Conservation (phyloP, 805 yeast species). For the Candida ficus region DNA sequence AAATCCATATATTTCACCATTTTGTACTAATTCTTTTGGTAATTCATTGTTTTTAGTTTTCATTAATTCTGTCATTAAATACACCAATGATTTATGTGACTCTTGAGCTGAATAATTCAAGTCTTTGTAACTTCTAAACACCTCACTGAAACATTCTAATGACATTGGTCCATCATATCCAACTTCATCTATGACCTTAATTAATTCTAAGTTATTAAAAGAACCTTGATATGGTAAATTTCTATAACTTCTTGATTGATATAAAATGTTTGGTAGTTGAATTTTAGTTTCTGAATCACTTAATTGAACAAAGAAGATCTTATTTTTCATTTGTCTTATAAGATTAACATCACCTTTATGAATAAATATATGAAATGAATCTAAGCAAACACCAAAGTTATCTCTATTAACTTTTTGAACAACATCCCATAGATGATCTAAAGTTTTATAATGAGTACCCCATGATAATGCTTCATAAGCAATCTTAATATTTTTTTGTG, state of each 20-base stretch:
- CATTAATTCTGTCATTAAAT: not conserved
- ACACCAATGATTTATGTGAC: not conserved
- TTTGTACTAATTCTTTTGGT: not conserved
- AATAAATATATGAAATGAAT: slow-evolving; percentile 26
- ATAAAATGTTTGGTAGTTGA: slow-evolving; percentile 1
- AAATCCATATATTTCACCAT: slow-evolving; percentile 2
- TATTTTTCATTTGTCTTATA: slow-evolving; percentile 11
- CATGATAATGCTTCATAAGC: slow-evolving; percentile 28
- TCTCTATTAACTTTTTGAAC: slow-evolving; percentile 19
- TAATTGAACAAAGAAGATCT: slow-evolving; percentile 25
- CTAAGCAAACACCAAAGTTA: slow-evolving; percentile 27
- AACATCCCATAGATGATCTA: slow-evolving; percentile 17
- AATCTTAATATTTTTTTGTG: slow-evolving; percentile 14
- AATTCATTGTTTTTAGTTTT: not conserved
- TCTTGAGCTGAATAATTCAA: slow-evolving; percentile 2
- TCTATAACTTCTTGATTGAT: slow-evolving; percentile 9
- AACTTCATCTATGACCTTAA: not conserved
- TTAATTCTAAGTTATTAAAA: slow-evolving; percentile 1
- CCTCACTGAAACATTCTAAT: slow-evolving; percentile 9
- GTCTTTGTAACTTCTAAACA: not conserved
- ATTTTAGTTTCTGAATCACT: slow-evolving; percentile 16
- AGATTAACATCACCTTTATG: slow-evolving; percentile 5
- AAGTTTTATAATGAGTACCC: slow-evolving; percentile 21
- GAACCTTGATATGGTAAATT: slow-evolving; percentile 7
- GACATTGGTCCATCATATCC: slow-evolving; percentile 6